Percentiles rank a stretch among this genome's conserved stretches.
These are phyloP conservation scores for Glycyrrhiza uralensis DNA, from an alignment of 306 rosid genomes.

Conservation along the genomic window DNA sequence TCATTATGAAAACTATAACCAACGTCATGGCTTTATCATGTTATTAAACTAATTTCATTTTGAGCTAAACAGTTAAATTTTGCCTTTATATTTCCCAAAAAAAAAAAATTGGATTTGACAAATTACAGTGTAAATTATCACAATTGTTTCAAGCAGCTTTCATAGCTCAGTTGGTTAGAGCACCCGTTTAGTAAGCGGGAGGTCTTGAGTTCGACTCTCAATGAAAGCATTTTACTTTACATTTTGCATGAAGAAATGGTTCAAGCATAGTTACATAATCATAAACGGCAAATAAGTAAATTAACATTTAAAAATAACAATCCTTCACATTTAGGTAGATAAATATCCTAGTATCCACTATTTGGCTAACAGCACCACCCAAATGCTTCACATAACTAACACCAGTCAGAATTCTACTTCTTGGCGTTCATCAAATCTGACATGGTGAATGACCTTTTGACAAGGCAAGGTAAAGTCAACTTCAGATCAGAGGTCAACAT, in stretches of 20 bases:
- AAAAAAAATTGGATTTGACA: too few species aligned
- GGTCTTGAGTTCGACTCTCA: constrained; percentile 63
- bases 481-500: constrained; percentile 50
- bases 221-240: constrained; percentile 17
- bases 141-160: background rate
- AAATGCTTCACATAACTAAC: too few species aligned
- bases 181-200: constrained; percentile 69
- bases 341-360: too few species aligned
- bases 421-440: constrained; percentile 40
- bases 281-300: too few species aligned
- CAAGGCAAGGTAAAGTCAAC: constrained; percentile 38
- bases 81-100: too few species aligned
- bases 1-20: too few species aligned
- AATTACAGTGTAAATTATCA: accelerated
- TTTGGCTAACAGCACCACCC: too few species aligned
- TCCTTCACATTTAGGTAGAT: too few species aligned
- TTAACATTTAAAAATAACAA: too few species aligned
- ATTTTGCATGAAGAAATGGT: background rate
- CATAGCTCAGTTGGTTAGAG: constrained; percentile 64
- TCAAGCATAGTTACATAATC: too few species aligned
- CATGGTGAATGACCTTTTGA: constrained; percentile 46
- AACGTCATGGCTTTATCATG: background rate
- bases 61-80: too few species aligned
- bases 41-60: background rate
- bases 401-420: constrained; percentile 44